Conservation (phyloP, 345 rosid species). For the Corchorus olitorius region DNA sequence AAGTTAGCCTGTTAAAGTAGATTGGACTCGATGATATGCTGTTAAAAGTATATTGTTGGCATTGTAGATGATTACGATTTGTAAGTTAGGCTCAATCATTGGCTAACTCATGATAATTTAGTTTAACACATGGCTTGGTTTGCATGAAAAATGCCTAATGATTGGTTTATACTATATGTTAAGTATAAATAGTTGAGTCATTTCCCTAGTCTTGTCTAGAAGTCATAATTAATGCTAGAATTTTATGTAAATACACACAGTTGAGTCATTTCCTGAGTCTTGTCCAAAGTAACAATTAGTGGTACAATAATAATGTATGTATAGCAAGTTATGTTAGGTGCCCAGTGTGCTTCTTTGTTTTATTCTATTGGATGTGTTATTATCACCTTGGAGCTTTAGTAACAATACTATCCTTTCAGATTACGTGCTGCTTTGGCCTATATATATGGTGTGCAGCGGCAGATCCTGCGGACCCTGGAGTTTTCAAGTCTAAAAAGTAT, state of each 20-base stretch:
- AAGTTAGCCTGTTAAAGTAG: too few species aligned
- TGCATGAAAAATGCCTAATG: neutral
- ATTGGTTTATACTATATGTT: neutral
- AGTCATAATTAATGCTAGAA: neutral
- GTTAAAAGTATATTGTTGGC: constrained; percentile 3
- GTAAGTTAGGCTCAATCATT: neutral
- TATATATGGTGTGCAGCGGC: constrained; percentile 88
- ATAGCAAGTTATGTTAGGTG: neutral
- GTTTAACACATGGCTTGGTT: neutral
- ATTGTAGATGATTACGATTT: neutral
- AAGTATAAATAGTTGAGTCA: constrained; percentile 1
- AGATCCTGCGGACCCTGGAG: constrained; percentile 90
- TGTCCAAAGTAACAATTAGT: neutral
- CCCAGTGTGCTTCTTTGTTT: neutral
- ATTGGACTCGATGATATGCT: constrained; percentile 2
- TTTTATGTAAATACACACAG: neutral
- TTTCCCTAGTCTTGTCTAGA: neutral
- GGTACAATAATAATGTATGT: neutral
- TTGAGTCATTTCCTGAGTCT: constrained; percentile 10
- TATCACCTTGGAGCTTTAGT: constrained; percentile 11
- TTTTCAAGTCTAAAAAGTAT: constrained; percentile 77
- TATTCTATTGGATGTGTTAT: neutral
- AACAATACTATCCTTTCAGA: constrained; percentile 42
- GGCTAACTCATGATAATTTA: neutral
- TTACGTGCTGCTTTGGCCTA: constrained; percentile 69